Percentiles rank a stretch among this genome's conserved stretches.
Conservation (phyloP, 768 basidiomycete genomes). For the Suillus occidentalis region DNA sequence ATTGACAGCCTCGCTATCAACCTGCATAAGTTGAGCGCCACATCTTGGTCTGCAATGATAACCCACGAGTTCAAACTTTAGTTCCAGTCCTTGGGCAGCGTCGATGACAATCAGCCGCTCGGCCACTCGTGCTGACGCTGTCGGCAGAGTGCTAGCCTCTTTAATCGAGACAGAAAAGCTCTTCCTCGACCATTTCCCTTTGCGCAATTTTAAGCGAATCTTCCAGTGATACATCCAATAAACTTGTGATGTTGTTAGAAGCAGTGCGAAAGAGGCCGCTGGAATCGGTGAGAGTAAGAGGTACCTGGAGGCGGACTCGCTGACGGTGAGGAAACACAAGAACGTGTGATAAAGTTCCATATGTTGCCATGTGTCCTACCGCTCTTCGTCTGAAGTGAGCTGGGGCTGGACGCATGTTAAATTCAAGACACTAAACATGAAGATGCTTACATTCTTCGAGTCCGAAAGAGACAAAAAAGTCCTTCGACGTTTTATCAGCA, state of each 20-base stretch:
- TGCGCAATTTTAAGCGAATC: slow-evolving; percentile 58
- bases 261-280: slow-evolving; percentile 34
- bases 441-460: slow-evolving; percentile 74
- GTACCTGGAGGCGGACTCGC: slow-evolving; percentile 61
- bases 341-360: slow-evolving; percentile 40
- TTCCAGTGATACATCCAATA: slow-evolving; percentile 44
- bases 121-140: slow-evolving; percentile 74
- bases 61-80: slow-evolving; percentile 72
- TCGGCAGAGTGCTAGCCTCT: slow-evolving; percentile 76
- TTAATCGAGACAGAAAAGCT: slow-evolving; percentile 72
- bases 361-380: slow-evolving; percentile 63
- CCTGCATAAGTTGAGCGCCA: slow-evolving; percentile 23
- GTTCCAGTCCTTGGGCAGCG: slow-evolving; percentile 66
- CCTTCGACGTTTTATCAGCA: slow-evolving; percentile 76
- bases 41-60: slow-evolving; percentile 25
- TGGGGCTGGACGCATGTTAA: slow-evolving; percentile 49
- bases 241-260: slow-evolving; percentile 37
- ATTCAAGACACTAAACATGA: background rate
- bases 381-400: slow-evolving; percentile 64
- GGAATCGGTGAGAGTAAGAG: slow-evolving; percentile 39
- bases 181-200: slow-evolving; percentile 74
- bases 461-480: slow-evolving; percentile 78
- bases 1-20: slow-evolving; percentile 30
- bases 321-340: slow-evolving; percentile 68
- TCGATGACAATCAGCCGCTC: slow-evolving; percentile 77